Percentiles rank a stretch among this genome's conserved stretches.
Evolutionary conservation across 768 basidiomycete species (phyloP).

Genomic region (Butyriboletus loyo): DNA sequence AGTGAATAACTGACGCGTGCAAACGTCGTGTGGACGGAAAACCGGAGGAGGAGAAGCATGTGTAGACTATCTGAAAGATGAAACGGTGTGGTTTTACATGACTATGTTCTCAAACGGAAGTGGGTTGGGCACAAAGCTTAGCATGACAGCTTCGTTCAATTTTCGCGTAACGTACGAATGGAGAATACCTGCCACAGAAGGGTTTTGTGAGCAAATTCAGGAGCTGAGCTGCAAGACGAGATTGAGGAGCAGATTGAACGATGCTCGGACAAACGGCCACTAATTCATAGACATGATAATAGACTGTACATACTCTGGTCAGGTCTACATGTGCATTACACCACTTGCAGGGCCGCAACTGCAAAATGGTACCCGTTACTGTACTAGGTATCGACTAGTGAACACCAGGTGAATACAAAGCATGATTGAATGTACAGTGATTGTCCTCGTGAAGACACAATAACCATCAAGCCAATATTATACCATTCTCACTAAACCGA

Average conservation of each 20-base stretch:
- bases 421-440: conserved; percentile 12
- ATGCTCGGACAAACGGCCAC: too few relatives aligned
- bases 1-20: neutral
- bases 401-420: conserved; percentile 3
- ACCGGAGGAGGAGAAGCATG: too few relatives aligned
- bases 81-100: too few relatives aligned
- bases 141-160: neutral
- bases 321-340: neutral
- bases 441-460: conserved; percentile 5
- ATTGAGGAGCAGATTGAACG: neutral
- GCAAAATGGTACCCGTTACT: conserved; percentile 5
- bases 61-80: neutral
- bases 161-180: neutral
- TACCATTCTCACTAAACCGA: conserved; percentile 9
- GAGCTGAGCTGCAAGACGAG: neutral
- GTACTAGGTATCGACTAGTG: conserved; percentile 5
- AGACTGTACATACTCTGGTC: neutral
- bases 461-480: neutral
- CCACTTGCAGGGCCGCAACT: neutral
- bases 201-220: neutral
- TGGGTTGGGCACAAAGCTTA: neutral
- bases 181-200: too few relatives aligned
- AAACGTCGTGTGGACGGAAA: neutral
- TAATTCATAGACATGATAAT: neutral
- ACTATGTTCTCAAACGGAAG: too few relatives aligned